Evolutionary conservation across 169 alveolate species (phyloP).

Genomic region (Eimeria necatrix): DNA sequence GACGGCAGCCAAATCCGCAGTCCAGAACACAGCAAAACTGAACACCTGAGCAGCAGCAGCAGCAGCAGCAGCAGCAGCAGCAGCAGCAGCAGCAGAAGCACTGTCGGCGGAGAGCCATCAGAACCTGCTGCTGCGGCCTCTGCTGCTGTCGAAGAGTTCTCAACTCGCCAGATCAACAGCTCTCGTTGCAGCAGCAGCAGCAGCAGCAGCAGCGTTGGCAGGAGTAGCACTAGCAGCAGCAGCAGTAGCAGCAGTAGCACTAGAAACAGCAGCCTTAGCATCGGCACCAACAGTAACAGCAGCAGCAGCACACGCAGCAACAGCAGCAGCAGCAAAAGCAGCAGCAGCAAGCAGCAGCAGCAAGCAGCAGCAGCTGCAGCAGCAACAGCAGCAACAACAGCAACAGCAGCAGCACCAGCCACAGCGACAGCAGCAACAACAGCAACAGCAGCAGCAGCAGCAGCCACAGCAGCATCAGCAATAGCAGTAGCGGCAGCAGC

Average conservation of each 20-base stretch:
- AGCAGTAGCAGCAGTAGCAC: background rate
- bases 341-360: background rate
- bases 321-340: background rate
- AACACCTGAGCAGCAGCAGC: background rate
- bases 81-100: background rate
- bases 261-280: background rate
- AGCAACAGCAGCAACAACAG: background rate
- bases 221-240: background rate
- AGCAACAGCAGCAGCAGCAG: background rate
- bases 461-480: background rate
- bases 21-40: constrained; percentile 33
- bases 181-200: background rate
- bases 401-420: background rate
- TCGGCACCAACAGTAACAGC: background rate
- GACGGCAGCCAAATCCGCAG: constrained; percentile 6
- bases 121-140: background rate
- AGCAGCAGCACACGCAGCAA: constrained; percentile 1
- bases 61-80: background rate
- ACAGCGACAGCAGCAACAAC: background rate
- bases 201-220: background rate
- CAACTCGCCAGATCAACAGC: background rate
- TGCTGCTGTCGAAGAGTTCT: background rate
- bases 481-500: background rate
- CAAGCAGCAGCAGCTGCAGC: background rate
- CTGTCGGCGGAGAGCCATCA: background rate